A percentile compares a stretch with the other conserved stretches of the same genome.
Conservation (phyloP, 1,284 basidiomycete species). For the Ustilago nuda region DNA sequence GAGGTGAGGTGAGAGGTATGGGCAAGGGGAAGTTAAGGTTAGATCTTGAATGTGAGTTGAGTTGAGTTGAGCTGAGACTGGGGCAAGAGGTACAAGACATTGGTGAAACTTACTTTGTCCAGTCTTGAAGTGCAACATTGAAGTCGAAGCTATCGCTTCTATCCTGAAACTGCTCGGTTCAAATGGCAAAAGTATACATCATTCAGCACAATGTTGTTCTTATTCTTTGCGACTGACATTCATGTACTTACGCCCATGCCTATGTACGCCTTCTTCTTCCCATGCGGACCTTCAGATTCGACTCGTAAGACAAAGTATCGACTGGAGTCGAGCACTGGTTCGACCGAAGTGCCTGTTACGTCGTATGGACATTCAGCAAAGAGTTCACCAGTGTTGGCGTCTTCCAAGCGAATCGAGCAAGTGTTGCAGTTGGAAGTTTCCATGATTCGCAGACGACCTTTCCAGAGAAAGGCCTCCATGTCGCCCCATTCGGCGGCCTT, state of each 20-base stretch:
- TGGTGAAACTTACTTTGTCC: constrained; percentile 78
- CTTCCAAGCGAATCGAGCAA: constrained; percentile 66
- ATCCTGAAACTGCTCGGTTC: constrained; percentile 59
- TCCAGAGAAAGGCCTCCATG: constrained; percentile 84
- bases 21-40: not conserved
- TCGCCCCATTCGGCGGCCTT: constrained; percentile 75
- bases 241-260: constrained; percentile 64
- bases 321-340: constrained; percentile 94
- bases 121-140: constrained; percentile 84
- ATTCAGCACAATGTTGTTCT: not conserved
- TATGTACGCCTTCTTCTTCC: constrained; percentile 62
- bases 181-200: not conserved
- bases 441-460: constrained; percentile 84
- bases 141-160: constrained; percentile 66
- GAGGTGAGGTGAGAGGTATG: not conserved
- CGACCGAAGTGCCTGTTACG: constrained; percentile 81
- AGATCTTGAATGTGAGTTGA: constrained; percentile 8
- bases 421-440: constrained; percentile 72
- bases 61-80: not conserved
- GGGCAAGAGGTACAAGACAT: not conserved
- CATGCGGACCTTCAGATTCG: constrained; percentile 70
- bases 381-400: constrained; percentile 72
- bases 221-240: not conserved
- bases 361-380: constrained; percentile 94
- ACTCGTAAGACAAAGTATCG: constrained; percentile 94